Conservation (phyloP, 2,329 filamentous ascomycete species). For the Claviceps arundinis region DNA sequence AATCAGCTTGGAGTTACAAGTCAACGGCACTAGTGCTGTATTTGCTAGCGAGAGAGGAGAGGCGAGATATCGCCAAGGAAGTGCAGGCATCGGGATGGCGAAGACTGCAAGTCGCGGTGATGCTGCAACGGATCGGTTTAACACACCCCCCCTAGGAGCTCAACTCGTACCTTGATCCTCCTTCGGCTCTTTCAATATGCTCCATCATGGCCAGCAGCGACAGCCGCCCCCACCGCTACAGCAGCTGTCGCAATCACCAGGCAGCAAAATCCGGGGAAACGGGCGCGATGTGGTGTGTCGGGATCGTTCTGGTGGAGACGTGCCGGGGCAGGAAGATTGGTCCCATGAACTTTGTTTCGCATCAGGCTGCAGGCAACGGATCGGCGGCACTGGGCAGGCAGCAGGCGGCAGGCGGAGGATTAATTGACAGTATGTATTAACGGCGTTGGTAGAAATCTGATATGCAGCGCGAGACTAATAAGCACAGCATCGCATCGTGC, state of each 20-base stretch:
- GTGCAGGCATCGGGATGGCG: neutral
- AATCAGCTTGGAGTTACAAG: neutral
- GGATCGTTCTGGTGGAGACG: neutral
- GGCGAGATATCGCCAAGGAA: too few relatives aligned
- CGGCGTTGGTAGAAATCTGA: neutral
- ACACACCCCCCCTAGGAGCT: too few relatives aligned
- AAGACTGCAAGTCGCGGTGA: neutral
- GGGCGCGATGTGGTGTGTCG: neutral
- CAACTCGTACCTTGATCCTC: slow-evolving; percentile 3
- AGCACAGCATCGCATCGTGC: neutral
- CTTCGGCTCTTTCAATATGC: slow-evolving; percentile 4
- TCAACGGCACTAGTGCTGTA: neutral
- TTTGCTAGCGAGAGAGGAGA: neutral
- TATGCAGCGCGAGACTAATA: neutral
- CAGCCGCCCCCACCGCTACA: neutral
- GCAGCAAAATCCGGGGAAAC: slow-evolving; percentile 1
- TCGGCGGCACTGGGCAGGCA: neutral
- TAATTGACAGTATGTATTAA: neutral
- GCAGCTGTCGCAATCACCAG: slow-evolving; percentile 1
- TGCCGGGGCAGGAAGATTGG: neutral
- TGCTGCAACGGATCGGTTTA: neutral
- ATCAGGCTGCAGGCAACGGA: neutral
- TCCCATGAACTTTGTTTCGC: neutral
- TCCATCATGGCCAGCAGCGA: slow-evolving; percentile 4
- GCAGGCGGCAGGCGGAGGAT: neutral